Base-by-base conservation (phyloP, 2,329 filamentous ascomycete species). In the Lasiodiplodia theobromae region DNA sequence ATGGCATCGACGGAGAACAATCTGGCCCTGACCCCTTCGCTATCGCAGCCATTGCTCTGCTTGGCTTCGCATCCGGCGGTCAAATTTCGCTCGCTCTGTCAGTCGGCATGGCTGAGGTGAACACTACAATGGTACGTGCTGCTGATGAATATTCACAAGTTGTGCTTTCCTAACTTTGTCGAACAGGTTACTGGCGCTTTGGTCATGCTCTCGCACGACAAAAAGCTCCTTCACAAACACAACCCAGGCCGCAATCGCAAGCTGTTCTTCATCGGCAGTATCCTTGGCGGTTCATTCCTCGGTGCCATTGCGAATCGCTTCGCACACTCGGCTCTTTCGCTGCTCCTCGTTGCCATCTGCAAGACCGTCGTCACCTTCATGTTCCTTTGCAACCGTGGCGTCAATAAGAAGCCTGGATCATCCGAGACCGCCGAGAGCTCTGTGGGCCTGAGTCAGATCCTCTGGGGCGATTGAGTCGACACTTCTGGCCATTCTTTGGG, bases 51-150 rank as follows among this genome's bases (percentile, higher is more conserved):
- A 57, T 75, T 2, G 71, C 73, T 0, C 52, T 74, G 5, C 67
- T 75, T 4, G 51, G 65, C 0, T 72, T 75, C 25, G 69, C 71
- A 6, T 71, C 71, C 8, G 71, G 70, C 1, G 74, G 74, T 2
- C 74, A 76, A 65, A 75, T 75, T 4, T 68, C 73, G 14, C 71
- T 73, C 8, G 73, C 74, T 1, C 49, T 76, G 6, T 70, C 71
- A 28, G 70, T 73, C 25, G 67, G 69, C 2, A 72, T 75, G 72
- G 72, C 74, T 3, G 74, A 76, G 65, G 44, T 76, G 25, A 75
- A 76, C 66, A 76, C 74, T 7, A 76, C 74, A 21, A 76, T 75
- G 74, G 70, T 64, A 64, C n/a, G 28, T 52, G 11, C 12, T 52
- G 11, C 12, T 3, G 8, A 18, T 10, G 28, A 16, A 34, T 28